Conservation (phyloP, 345 rosid species). For the Moricandia arvensis region DNA sequence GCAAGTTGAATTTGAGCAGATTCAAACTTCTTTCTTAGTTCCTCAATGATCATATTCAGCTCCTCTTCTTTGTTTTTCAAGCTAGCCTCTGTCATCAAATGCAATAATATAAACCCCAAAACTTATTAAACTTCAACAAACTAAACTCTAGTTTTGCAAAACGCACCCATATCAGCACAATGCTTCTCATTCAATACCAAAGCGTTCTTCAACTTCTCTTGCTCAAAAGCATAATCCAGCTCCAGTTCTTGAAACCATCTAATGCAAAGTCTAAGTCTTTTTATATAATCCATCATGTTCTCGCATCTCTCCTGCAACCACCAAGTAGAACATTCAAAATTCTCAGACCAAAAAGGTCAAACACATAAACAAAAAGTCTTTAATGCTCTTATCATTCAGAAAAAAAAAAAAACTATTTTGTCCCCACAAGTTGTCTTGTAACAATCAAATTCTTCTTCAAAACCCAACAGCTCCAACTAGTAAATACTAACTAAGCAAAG, state of each 20-base stretch:
- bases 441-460: constrained; percentile 7
- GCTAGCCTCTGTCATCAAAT: constrained; percentile 56
- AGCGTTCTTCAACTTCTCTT: constrained; percentile 8
- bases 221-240: constrained; percentile 9
- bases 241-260: constrained; percentile 54
- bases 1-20: constrained; percentile 74
- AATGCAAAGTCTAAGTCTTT: not conserved
- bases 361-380: constrained; percentile 18
- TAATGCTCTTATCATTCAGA: constrained; percentile 5
- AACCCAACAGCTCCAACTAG: constrained; percentile 29
- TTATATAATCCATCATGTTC: constrained; percentile 62
- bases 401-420: constrained; percentile 24
- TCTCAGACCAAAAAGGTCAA: constrained; percentile 10
- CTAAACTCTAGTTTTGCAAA: not conserved
- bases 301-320: constrained; percentile 86
- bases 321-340: constrained; percentile 27
- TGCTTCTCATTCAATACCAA: not conserved
- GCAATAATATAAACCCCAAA: constrained; percentile 11
- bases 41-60: constrained; percentile 74
- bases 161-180: constrained; percentile 31
- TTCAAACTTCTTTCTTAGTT: constrained; percentile 71
- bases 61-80: constrained; percentile 85
- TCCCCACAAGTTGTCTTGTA: constrained; percentile 26
- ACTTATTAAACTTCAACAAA: constrained; percentile 1
- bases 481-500: constrained; percentile 18